Percentiles rank a stretch among this genome's conserved stretches.
phyloP scores from a whole-genome alignment of 2,329 filamentous ascomycete species.

The Trichoderma sp. region DNA sequence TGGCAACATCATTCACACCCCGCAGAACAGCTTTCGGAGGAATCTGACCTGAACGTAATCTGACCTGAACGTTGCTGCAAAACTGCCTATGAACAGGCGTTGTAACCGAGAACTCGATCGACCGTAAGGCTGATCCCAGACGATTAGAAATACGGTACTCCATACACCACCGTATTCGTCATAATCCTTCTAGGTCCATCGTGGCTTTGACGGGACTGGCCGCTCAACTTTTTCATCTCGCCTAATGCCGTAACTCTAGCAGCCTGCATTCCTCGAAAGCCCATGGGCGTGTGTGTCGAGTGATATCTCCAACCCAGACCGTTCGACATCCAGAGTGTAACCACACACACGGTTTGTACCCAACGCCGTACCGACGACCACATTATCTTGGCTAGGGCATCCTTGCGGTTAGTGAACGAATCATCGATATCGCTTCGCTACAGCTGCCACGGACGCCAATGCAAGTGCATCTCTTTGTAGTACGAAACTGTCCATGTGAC shows the following conservation, averaged over 20 bases:
- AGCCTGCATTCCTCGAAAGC: neutral
- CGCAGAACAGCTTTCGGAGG: neutral
- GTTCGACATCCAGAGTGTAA: neutral
- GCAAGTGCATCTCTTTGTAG: neutral
- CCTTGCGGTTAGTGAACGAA: neutral
- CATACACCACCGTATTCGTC: neutral
- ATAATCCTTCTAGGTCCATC: neutral
- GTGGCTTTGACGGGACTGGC: neutral
- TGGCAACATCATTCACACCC: neutral
- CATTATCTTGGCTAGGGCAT: neutral
- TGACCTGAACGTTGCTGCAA: neutral
- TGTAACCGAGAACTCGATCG: neutral
- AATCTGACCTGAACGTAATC: neutral
- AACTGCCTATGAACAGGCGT: neutral
- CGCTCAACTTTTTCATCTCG: neutral
- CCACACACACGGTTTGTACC: neutral
- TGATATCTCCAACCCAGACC: neutral
- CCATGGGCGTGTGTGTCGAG: neutral
- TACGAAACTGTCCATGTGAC: constrained; percentile 9
- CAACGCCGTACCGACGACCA: neutral
- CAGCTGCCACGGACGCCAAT: neutral
- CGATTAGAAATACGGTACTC: neutral
- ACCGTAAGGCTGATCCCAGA: neutral
- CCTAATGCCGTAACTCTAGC: neutral
- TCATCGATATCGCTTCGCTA: neutral